A percentile compares a stretch with the other conserved stretches of the same genome.
These are phyloP conservation scores for Penicillium riverlandense DNA, from an alignment of 495 filamentous ascomycete genomes.

Conservation along the genomic window DNA sequence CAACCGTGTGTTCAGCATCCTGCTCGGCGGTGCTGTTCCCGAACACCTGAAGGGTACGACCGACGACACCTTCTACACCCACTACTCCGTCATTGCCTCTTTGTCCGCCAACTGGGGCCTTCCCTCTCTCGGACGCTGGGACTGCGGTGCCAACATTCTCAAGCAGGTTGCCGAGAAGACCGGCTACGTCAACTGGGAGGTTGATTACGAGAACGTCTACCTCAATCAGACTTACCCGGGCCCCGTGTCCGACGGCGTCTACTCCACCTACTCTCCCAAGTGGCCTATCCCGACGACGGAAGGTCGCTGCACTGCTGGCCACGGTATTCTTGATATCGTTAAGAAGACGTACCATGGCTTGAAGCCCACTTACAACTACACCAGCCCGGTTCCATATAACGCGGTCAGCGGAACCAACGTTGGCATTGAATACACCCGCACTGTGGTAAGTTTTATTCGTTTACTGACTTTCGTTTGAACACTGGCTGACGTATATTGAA, in stretches of 20 bases:
- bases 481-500: neutral
- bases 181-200: slow-evolving; percentile 47
- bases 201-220: slow-evolving; percentile 33
- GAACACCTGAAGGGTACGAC: slow-evolving; percentile 48
- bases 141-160: slow-evolving; percentile 65
- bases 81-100: slow-evolving; percentile 62
- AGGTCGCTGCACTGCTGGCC: slow-evolving; percentile 36
- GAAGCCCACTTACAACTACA: slow-evolving; percentile 36
- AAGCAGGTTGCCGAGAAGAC: slow-evolving; percentile 50
- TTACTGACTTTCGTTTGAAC: neutral
- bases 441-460: slow-evolving; percentile 4
- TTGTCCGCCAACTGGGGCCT: slow-evolving; percentile 62
- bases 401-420: slow-evolving; percentile 23
- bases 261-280: slow-evolving; percentile 24
- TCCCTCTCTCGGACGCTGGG: slow-evolving; percentile 61
- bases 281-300: slow-evolving; percentile 38
- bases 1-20: slow-evolving; percentile 53
- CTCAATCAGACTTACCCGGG: slow-evolving; percentile 44
- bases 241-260: slow-evolving; percentile 28
- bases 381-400: slow-evolving; percentile 35
- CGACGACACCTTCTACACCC: slow-evolving; percentile 63
- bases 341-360: slow-evolving; percentile 29
- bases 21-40: slow-evolving; percentile 62
- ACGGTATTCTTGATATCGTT: slow-evolving; percentile 37
- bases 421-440: slow-evolving; percentile 22